phyloP scores from a whole-genome alignment of 2,329 filamentous ascomycete genomes.

The Monosporascus sp. region DNA sequence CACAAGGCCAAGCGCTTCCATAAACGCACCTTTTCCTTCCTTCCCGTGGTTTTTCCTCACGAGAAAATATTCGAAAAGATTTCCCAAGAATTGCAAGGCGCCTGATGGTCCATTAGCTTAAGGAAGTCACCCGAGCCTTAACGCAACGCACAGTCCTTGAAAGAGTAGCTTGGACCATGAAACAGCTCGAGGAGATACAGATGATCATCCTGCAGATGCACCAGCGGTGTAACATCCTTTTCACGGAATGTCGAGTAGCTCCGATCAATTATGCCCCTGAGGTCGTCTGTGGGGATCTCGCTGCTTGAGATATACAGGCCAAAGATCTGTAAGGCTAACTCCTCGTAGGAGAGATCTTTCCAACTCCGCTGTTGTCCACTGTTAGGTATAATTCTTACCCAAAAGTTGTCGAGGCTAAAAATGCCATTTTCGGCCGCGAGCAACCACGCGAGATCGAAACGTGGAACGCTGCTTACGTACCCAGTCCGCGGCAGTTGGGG shows the following conservation, averaged over 20 bases:
- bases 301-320: slow-evolving; percentile 77
- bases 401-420: no score
- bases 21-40: slow-evolving; percentile 33
- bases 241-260: slow-evolving; percentile 88
- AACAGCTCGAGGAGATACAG: slow-evolving; percentile 89
- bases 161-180: slow-evolving; percentile 91
- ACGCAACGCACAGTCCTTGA: slow-evolving; percentile 60
- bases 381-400: no score
- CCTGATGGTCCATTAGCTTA: slow-evolving; percentile 32
- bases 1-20: no score
- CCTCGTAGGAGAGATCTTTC: slow-evolving; percentile 72
- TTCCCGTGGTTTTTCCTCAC: slow-evolving; percentile 67
- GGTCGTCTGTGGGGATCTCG: slow-evolving; percentile 75
- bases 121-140: no score
- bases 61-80: slow-evolving; percentile 87
- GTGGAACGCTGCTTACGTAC: no score
- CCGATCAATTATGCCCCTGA: slow-evolving; percentile 75
- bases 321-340: slow-evolving; percentile 80
- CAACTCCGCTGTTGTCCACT: slow-evolving; percentile 50
- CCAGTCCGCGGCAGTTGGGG: slow-evolving; percentile 53
- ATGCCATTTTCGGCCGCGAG: no score
- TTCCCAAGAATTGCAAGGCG: slow-evolving; percentile 90
- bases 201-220: slow-evolving; percentile 66
- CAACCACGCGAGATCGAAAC: no score
- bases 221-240: slow-evolving; percentile 70